Evolutionary conservation across 805 yeast genomes (phyloP).

Genomic region (Candida stauntonica): DNA sequence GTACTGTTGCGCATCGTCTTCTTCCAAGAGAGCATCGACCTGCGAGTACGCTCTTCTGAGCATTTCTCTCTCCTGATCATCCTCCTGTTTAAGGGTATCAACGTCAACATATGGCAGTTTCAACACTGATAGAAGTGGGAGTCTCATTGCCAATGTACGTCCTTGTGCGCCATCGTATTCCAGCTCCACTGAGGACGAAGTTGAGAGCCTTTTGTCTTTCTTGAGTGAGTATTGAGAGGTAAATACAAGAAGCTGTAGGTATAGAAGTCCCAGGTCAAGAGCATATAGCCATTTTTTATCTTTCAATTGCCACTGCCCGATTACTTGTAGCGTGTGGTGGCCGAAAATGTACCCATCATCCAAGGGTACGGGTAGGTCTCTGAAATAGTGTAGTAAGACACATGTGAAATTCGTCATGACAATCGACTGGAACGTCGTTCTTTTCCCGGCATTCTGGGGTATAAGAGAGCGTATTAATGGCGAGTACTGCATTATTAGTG

Average conservation of each 20-base stretch:
- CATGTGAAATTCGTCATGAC: conserved; percentile 10
- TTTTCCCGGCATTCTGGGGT: conserved; percentile 9
- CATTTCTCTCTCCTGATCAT: conserved; percentile 12
- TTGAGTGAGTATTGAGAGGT: conserved; percentile 11
- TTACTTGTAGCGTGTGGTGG: conserved; percentile 24
- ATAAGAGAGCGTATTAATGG: conserved; percentile 7
- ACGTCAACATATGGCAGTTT: conserved; percentile 12
- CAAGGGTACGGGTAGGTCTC: conserved; percentile 22
- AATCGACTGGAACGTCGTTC: conserved; percentile 14
- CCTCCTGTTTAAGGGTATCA: conserved; percentile 14
- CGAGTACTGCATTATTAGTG: conserved; percentile 8
- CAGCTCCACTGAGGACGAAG: conserved; percentile 3
- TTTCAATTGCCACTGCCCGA: conserved; percentile 22
- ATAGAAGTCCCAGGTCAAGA: conserved; percentile 17
- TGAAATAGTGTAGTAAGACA: conserved; percentile 10
- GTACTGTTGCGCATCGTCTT: conserved; percentile 4
- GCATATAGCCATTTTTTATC: conserved; percentile 15
- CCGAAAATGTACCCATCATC: conserved; percentile 25
- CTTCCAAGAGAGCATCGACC: conserved; percentile 7
- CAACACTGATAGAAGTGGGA: conserved; percentile 14
- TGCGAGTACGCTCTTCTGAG: conserved; percentile 4
- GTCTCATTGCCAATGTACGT: conserved; percentile 12
- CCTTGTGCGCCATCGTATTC: conserved; percentile 27
- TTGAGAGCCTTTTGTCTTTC: conserved; percentile 1
- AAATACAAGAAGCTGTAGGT: conserved; percentile 17